Base-by-base conservation (phyloP, 768 basidiomycete genomes). In the Amanita pallidorosea region DNA sequence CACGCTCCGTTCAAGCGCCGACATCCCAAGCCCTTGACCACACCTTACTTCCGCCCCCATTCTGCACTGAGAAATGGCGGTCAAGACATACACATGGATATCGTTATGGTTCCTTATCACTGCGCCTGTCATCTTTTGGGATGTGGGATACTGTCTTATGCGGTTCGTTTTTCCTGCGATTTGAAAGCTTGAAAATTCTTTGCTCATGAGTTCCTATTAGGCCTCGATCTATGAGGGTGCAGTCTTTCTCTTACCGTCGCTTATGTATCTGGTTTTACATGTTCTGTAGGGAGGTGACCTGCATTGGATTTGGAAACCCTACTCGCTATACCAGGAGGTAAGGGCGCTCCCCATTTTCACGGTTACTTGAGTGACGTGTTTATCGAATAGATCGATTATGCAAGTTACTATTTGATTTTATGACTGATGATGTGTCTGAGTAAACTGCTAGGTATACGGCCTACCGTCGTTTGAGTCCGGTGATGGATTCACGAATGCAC, bases 281-380 rank as follows among this genome's bases (percentile, higher is more conserved):
- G 7, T 25, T 11, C 29, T 42, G 29, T 15, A 76, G 72, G 90
- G 88, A 1, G 92, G 92, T 2, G 89, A 93, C 64, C 70, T 93
- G 42, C 86, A 92, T 58, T 94, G 90, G 91, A 76, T 94, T 40
- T 95, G 91, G 92, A 70, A 75, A 53, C 89, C 89, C 2, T 94
- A 94, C 60, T 75, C 72, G 22, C 53, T 86, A 27, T 91, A 90
- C 65, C 83, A 88, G 60, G 69, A 83, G n/a, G 68, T 89, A 47
- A 40, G 67, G 53, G 6, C 22, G 12, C 7, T 34, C 49, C 68
- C 73, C 54, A 60, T 66, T 40, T 69, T 72, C 23, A 23, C 7
- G n/a, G 22, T 22, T 45, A 25, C 20, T 45, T 9, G 11, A 18
- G 7, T 6, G 18, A 36, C 22, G 20, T 9, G 33, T 9, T 17